phyloP scores from a whole-genome alignment of 2,329 filamentous ascomycete species.

The Nigrospora oryzae region DNA sequence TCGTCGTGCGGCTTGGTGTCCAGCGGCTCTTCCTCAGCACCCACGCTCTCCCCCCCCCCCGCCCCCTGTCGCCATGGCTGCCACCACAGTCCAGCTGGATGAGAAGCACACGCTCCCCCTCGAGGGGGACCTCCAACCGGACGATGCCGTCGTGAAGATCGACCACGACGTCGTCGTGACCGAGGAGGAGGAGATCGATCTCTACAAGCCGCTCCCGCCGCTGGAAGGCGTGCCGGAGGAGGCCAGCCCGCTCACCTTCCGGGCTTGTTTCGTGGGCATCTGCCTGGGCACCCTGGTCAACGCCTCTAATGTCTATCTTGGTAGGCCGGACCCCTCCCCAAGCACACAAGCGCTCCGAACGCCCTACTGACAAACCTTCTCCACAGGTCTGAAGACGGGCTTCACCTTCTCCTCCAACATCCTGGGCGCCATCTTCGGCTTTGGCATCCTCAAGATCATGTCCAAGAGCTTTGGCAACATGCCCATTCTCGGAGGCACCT shows the following conservation, averaged over 20 bases:
- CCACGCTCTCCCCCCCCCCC: no score
- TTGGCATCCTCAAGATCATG: slow-evolving; percentile 42
- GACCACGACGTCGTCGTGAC: no score
- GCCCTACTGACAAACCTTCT: background rate
- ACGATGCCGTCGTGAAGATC: no score
- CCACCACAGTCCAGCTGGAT: no score
- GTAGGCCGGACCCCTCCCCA: slow-evolving; percentile 16
- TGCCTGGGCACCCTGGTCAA: slow-evolving; percentile 45
- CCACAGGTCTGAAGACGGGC: slow-evolving; percentile 33
- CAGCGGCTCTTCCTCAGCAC: no score
- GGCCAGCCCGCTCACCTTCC: slow-evolving; percentile 37
- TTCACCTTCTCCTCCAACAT: slow-evolving; percentile 36
- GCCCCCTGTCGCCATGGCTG: no score
- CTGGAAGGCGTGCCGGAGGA: slow-evolving; percentile 22
- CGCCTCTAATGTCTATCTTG: slow-evolving; percentile 50
- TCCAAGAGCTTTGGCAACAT: slow-evolving; percentile 31
- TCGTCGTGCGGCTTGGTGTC: no score
- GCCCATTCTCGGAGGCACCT: slow-evolving; percentile 43
- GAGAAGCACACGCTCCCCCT: no score
- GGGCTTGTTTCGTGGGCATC: slow-evolving; percentile 42
- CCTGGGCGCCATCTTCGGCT: slow-evolving; percentile 45
- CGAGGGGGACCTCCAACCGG: no score
- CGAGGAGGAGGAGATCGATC: slow-evolving; percentile 15
- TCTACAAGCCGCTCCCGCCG: slow-evolving; percentile 29
- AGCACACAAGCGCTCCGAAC: no score